These are phyloP conservation scores for Rhytidiadelphus loreus DNA, from an alignment of 225 moss, liverwort and hornwort genomes.

Conservation along the genomic window DNA sequence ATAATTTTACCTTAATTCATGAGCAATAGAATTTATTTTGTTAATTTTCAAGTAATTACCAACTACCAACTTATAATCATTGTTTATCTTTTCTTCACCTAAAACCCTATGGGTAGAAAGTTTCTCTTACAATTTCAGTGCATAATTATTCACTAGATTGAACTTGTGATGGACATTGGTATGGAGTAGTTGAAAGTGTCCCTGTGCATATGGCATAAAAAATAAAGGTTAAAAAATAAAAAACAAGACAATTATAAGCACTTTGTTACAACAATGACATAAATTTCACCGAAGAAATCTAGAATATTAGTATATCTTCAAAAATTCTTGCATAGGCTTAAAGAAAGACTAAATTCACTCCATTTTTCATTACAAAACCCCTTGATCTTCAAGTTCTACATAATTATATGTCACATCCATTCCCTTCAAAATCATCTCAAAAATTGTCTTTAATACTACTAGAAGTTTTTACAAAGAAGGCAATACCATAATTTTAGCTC, in stretches of 20 bases:
- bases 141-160: not conserved
- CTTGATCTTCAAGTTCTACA: not conserved
- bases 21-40: not conserved
- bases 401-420: too few species aligned
- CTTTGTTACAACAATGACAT: too few species aligned
- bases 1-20: not conserved
- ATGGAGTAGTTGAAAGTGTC: not conserved
- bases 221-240: not conserved
- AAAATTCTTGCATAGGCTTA: accelerated
- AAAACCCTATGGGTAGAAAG: not conserved
- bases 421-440: not conserved
- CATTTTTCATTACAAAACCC: not conserved
- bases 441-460: too few species aligned
- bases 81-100: not conserved
- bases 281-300: not conserved
- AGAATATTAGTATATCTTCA: not conserved
- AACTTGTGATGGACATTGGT: accelerated
- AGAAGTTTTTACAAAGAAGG: too few species aligned
- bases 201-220: not conserved
- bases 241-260: not conserved
- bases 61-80: not conserved
- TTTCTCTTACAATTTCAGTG: not conserved
- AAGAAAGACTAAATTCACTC: not conserved
- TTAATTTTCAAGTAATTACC: not conserved
- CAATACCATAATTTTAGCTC: not conserved